These are phyloP conservation scores for Avena atlantica DNA, from an alignment of 176 grass and related monocot genomes.

Conservation along the genomic window DNA sequence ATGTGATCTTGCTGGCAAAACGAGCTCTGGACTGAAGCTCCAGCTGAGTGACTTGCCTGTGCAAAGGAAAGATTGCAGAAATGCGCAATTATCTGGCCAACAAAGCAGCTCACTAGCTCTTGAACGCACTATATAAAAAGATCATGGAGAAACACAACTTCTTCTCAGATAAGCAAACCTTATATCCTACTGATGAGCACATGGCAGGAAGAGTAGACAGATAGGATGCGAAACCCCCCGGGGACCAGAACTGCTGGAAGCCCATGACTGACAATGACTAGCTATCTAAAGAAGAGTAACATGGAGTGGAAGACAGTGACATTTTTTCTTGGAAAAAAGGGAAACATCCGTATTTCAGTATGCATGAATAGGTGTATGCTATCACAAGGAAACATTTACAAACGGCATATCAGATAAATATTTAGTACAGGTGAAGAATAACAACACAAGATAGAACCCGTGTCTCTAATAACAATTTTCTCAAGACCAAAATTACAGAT, in stretches of 20 bases:
- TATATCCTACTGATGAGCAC: slow-evolving; percentile 14
- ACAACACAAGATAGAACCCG: not conserved
- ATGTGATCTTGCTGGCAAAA: slow-evolving; percentile 13
- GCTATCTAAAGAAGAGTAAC: slow-evolving; percentile 28
- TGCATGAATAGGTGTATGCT: not conserved
- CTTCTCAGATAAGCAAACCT: slow-evolving; percentile 10
- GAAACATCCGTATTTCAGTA: slow-evolving; percentile 19
- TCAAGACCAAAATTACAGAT: not conserved
- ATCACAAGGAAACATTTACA: not conserved
- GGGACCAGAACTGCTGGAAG: slow-evolving; percentile 34
- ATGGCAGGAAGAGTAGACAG: slow-evolving; percentile 13
- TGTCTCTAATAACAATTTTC: not conserved
- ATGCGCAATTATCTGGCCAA: slow-evolving; percentile 5
- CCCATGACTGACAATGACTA: slow-evolving; percentile 30
- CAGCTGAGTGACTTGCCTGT: not conserved
- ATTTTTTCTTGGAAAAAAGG: slow-evolving; percentile 1
- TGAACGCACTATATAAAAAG: not conserved
- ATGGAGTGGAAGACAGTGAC: slow-evolving; percentile 29
- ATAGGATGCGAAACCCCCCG: slow-evolving; percentile 25
- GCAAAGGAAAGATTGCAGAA: not conserved
- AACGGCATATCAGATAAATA: not conserved
- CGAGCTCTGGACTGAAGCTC: not conserved
- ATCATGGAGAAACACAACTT: not conserved
- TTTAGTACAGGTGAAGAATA: not conserved
- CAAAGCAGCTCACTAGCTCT: not conserved